These are phyloP conservation scores for Aristolochia fimbriata DNA, from an alignment of 164 flowering plant genomes.

Conservation along the genomic window DNA sequence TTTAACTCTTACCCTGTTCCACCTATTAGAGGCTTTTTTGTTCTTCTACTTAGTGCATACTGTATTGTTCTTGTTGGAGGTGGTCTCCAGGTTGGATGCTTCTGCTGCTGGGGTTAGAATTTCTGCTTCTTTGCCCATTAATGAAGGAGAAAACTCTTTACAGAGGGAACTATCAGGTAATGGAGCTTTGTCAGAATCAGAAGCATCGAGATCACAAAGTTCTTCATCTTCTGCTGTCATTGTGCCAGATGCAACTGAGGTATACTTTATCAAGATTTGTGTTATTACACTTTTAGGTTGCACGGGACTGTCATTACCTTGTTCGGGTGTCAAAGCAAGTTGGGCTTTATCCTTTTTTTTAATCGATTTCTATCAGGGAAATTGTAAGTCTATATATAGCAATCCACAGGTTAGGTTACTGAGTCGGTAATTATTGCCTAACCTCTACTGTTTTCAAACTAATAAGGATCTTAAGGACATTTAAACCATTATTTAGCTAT, in stretches of 20 bases:
- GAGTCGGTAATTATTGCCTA: too few relatives aligned
- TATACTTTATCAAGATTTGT: constrained; percentile 2
- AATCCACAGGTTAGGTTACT: too few relatives aligned
- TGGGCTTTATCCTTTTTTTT: background rate
- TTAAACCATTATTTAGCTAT: constrained; percentile 4
- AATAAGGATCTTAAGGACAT: background rate
- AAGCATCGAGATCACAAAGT: constrained; percentile 10
- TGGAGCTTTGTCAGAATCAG: constrained; percentile 17
- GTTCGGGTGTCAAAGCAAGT: too few relatives aligned
- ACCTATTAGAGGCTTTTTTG: too few relatives aligned
- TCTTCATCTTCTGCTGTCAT: constrained; percentile 23
- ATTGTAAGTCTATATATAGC: background rate
- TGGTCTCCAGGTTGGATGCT: constrained; percentile 67
- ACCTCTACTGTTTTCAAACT: background rate
- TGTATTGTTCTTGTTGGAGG: background rate
- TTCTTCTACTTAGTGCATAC: too few relatives aligned
- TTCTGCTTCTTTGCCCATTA: constrained; percentile 21
- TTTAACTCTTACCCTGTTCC: too few relatives aligned
- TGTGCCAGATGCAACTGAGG: constrained; percentile 30
- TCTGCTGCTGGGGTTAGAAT: constrained; percentile 55
- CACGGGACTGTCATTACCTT: background rate
- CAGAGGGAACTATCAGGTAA: constrained; percentile 19
- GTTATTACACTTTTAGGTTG: background rate
- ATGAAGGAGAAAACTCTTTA: constrained; percentile 9
- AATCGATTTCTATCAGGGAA: background rate